Evolutionary conservation across 192 early-diverging fungal genomes (phyloP).

Genomic region (Coemansia sp.): DNA sequence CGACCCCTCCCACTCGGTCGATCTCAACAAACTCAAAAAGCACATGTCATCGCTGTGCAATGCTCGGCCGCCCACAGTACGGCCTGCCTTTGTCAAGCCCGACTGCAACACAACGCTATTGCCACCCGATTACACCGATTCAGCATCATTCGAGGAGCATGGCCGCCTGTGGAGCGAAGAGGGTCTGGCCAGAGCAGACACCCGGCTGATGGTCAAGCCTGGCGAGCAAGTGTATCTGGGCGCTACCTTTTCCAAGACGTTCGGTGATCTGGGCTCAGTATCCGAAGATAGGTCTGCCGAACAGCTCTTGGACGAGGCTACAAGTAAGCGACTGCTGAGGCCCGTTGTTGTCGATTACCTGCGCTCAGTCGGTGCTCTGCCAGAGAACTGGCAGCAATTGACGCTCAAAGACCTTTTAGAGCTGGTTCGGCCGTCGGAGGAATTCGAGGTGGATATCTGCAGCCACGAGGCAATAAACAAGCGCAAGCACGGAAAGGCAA

Average conservation of each 20-base stretch:
- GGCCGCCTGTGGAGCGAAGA: slow-evolving; percentile 20
- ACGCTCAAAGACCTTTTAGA: slow-evolving; percentile 12
- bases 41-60: slow-evolving; percentile 66
- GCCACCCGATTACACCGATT: slow-evolving; percentile 10
- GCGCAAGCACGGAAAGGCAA: not conserved
- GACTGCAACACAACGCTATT: slow-evolving; percentile 41
- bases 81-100: slow-evolving; percentile 26
- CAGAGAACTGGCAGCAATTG: not conserved
- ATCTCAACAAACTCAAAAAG: slow-evolving; percentile 48
- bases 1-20: slow-evolving; percentile 65
- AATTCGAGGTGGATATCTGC: slow-evolving; percentile 11
- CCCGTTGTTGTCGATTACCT: slow-evolving; percentile 6
- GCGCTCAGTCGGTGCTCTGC: slow-evolving; percentile 1
- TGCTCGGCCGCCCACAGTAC: slow-evolving; percentile 49
- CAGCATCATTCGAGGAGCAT: slow-evolving; percentile 1
- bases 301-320: not conserved
- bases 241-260: not conserved
- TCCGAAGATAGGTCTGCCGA: not conserved
- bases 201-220: slow-evolving; percentile 23
- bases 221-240: slow-evolving; percentile 17
- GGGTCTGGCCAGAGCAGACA: slow-evolving; percentile 18
- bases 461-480: slow-evolving; percentile 8
- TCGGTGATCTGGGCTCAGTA: not conserved
- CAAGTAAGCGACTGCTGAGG: slow-evolving; percentile 1
- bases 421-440: slow-evolving; percentile 8